Conservation (phyloP, 169 alveolate genomes). For the Theileria annulata region DNA sequence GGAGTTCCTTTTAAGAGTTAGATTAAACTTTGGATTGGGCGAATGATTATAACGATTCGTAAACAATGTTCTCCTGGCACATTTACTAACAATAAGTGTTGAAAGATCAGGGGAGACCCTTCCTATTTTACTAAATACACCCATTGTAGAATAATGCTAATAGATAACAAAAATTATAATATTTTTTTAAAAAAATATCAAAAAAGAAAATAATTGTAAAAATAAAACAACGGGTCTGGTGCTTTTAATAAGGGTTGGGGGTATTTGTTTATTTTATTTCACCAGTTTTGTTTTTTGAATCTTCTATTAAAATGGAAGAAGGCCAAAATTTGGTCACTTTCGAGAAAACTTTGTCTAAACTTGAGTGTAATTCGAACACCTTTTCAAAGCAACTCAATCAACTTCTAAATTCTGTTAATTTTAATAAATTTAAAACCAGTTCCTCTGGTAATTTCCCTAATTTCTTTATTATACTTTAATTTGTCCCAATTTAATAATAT, state of each 20-base stretch:
- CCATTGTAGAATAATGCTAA: not conserved
- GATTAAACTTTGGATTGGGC: not conserved
- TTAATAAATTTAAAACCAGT: not conserved
- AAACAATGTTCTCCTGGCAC: slow-evolving; percentile 6
- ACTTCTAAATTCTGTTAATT: not conserved
- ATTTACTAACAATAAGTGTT: not conserved
- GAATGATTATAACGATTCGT: not conserved
- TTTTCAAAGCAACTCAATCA: not conserved
- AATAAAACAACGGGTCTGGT: not conserved
- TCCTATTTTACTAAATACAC: slow-evolving; percentile 9
- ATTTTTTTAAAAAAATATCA: not conserved
- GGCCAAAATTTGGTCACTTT: not conserved
- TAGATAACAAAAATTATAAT: not conserved
- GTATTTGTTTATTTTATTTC: not conserved
- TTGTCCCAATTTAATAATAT: not conserved
- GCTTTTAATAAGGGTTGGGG: not conserved
- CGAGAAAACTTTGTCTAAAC: not conserved
- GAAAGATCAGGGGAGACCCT: slow-evolving; percentile 12
- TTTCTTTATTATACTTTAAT: not conserved
- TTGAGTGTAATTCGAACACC: not conserved
- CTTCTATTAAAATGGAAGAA: not conserved
- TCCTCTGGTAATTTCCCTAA: not conserved
- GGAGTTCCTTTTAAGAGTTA: slow-evolving; percentile 1
- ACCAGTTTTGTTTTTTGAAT: not conserved
- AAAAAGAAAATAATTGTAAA: not conserved